phyloP scores from a whole-genome alignment of 306 rosid species.

The Malus sieversii region DNA sequence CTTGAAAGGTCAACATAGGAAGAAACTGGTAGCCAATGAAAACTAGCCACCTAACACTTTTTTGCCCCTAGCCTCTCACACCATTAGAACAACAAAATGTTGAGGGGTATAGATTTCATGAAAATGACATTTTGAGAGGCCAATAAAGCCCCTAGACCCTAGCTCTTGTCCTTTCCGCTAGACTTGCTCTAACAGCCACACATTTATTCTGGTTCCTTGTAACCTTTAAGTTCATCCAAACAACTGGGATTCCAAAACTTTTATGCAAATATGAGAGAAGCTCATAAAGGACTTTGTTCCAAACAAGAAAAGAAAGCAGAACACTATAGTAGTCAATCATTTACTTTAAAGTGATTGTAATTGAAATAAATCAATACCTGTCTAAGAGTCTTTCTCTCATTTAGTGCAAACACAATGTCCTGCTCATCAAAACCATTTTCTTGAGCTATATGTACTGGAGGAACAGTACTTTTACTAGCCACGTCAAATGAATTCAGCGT shows the following conservation, averaged over 20 bases:
- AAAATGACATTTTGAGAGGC: too few relatives aligned
- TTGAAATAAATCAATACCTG: conserved; percentile 47
- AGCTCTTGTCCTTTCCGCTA: too few relatives aligned
- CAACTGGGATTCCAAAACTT: neutral
- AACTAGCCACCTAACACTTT: too few relatives aligned
- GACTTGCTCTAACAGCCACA: neutral
- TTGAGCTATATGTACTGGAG: conserved; percentile 72
- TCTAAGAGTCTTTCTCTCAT: conserved; percentile 73
- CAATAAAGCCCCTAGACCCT: too few relatives aligned
- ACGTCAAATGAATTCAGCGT: conserved; percentile 77
- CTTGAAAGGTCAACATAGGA: too few relatives aligned
- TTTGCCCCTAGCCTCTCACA: too few relatives aligned
- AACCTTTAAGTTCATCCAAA: neutral
- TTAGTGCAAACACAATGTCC: conserved; percentile 62
- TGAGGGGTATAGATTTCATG: too few relatives aligned
- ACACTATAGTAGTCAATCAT: neutral
- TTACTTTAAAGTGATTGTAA: neutral
- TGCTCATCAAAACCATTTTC: conserved; percentile 79
- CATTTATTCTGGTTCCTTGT: neutral
- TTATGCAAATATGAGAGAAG: neutral
- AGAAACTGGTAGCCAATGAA: too few relatives aligned
- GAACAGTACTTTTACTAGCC: conserved; percentile 79
- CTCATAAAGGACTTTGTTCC: neutral
- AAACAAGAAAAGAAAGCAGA: neutral
- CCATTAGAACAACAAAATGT: too few relatives aligned